Conservation (phyloP, 129 eudicot species). For the carrot (Daucus carota) region DH1_v3.0 NC_030385.2:41233001-41233500, state of each 20-base stretch:
- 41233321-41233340: slow-evolving; percentile 8
- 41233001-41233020: too few species aligned
- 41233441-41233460: slow-evolving; percentile 52
- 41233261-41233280: slow-evolving; percentile 31
- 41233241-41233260: slow-evolving; percentile 58
- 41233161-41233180: slow-evolving; percentile 87
- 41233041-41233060: slow-evolving; percentile 35
- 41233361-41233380: slow-evolving; percentile 70
- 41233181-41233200: slow-evolving; percentile 73
- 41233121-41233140: slow-evolving; percentile 56
- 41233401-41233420: slow-evolving; percentile 59
- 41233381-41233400: slow-evolving; percentile 63
- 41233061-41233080: slow-evolving; percentile 66
- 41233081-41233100: slow-evolving; percentile 65
- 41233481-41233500: slow-evolving; percentile 84
- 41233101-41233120: slow-evolving; percentile 64
- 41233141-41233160: slow-evolving; percentile 78
- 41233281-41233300: slow-evolving; percentile 1
- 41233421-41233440: slow-evolving; percentile 51
- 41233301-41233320: not conserved
- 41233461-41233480: slow-evolving; percentile 72
- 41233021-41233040: slow-evolving; percentile 3
- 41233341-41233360: slow-evolving; percentile 66
- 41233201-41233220: slow-evolving; percentile 90
- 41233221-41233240: slow-evolving; percentile 77